phyloP scores from a whole-genome alignment of 2,329 filamentous ascomycete species.

The Aspergillus felis region DNA sequence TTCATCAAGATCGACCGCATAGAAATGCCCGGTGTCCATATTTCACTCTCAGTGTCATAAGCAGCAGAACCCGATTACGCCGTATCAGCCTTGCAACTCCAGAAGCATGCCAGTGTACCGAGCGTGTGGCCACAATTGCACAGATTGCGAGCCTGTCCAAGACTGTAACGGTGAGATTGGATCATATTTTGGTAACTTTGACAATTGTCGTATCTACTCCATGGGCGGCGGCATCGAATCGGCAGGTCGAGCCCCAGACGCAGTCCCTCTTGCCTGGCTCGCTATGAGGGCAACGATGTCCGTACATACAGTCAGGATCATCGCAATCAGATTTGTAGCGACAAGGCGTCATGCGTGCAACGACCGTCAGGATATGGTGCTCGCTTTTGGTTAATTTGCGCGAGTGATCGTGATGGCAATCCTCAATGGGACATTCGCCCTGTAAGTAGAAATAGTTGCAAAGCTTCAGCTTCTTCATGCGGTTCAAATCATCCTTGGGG shows the following conservation, averaged over 20 bases:
- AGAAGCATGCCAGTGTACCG: not conserved
- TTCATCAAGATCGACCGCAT: not conserved
- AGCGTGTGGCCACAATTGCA: not conserved
- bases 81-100: not conserved
- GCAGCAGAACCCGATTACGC: not conserved
- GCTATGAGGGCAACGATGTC: conserved; percentile 58
- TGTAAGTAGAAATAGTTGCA: conserved; percentile 61
- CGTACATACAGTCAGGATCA: conserved; percentile 60
- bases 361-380: conserved; percentile 51
- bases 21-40: not conserved
- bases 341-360: conserved; percentile 62
- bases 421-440: conserved; percentile 53
- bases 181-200: conserved; percentile 46
- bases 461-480: conserved; percentile 59
- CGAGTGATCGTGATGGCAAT: conserved; percentile 53
- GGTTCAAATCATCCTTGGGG: conserved; percentile 53
- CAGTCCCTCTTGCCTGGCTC: conserved; percentile 52
- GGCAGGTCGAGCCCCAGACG: conserved; percentile 55
- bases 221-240: conserved; percentile 56
- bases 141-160: not conserved
- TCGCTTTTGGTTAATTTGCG: conserved; percentile 53
- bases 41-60: not conserved
- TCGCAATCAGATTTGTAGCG: conserved; percentile 55
- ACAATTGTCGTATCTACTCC: conserved; percentile 56
- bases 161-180: not conserved